These are phyloP conservation scores for Farysia itapuensis DNA, from an alignment of 1,284 basidiomycete genomes.

Conservation along the genomic window DNA sequence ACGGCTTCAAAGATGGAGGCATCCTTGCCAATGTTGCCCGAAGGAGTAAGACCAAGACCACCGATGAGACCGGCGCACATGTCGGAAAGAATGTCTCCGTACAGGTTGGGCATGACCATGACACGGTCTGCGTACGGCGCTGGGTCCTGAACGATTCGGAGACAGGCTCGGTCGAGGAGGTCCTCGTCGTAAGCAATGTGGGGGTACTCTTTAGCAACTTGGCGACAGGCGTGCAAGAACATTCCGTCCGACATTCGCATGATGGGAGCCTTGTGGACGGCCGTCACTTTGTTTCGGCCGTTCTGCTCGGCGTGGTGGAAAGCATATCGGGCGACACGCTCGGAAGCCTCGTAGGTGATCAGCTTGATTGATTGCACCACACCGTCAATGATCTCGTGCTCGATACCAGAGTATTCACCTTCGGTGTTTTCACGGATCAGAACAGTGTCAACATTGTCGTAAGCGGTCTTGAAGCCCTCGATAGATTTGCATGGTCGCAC, in stretches of 20 bases:
- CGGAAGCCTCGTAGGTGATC: slow-evolving; percentile 98
- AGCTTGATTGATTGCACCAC: slow-evolving; percentile 99
- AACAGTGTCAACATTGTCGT: slow-evolving; percentile 97
- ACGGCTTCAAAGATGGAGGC: slow-evolving; percentile 99
- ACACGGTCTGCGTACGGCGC: slow-evolving; percentile 91
- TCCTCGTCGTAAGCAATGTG: slow-evolving; percentile 93
- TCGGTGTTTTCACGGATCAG: slow-evolving; percentile 99
- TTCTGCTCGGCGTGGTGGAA: slow-evolving; percentile 93
- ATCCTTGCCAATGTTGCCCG: slow-evolving; percentile 96
- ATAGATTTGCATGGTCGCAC: slow-evolving; percentile 96
- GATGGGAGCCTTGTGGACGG: slow-evolving; percentile 99
- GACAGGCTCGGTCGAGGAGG: slow-evolving; percentile 91
- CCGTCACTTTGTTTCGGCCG: slow-evolving; percentile 89
- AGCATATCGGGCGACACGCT: slow-evolving; percentile 96
- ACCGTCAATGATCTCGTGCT: slow-evolving; percentile 95
- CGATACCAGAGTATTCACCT: slow-evolving; percentile 99
- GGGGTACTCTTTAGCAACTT: slow-evolving; percentile 95
- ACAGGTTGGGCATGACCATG: slow-evolving; percentile 99
- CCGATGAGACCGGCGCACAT: slow-evolving; percentile 99
- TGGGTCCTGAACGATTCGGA: slow-evolving; percentile 80
- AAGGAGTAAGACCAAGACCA: slow-evolving; percentile 94
- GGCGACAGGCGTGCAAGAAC: slow-evolving; percentile 97
- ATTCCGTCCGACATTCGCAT: slow-evolving; percentile 99
- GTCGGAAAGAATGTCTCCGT: slow-evolving; percentile 96
- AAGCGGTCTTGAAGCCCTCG: slow-evolving; percentile 94